Base-by-base conservation (phyloP, 2,329 filamentous ascomycete species). In the Aureobasidium pullulans region DNA sequence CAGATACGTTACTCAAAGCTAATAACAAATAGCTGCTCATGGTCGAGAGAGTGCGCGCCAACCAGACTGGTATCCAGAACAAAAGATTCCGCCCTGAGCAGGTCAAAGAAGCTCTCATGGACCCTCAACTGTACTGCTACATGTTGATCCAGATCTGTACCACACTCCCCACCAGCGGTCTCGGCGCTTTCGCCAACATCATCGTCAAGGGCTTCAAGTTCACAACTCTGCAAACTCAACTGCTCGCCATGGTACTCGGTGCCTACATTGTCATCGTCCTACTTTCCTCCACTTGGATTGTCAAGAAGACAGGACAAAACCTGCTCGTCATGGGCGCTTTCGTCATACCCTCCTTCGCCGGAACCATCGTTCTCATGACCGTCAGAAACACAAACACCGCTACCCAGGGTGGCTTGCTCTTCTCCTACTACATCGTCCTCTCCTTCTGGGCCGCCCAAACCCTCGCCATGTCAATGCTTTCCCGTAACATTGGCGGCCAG, bases 391-490 rank as follows among this genome's bases (percentile, higher is more conserved):
- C 78, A 6, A 81, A 76, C 44, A 76, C 77, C 37, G 71, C 79
- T 8, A 84, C 83, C 39, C 81, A 86, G 71, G 79, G 85, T 31
- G 87, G 87, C 6, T 78, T 91, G 0, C 74, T 90, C 13, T 82
- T 90, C 66, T 82, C 79, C 67, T 91, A 90, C 77, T 91, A 90
- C 73, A 86, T 90, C 62, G 86, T 84, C 0, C 78, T 90, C 16
- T 89, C 85, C 5, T 91, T 91, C 79, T 90, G 87, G 87, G 85
- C 87, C 0, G 86, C 86, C 0, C 66, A 69, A 42, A 66, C 64
- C 54, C 60, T 70, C 11, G 65, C 66, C 28, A 68, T 69, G 67
- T 85, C 84, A 13, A 80, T 90, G 76, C 79, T 89, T 60, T 83
- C 83, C 0, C 80, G 86, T 15, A 90, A 90, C 66, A 76, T 89